These are phyloP conservation scores for Tolypocladium tropicale DNA, from an alignment of 2,329 filamentous ascomycete genomes.

Conservation along the genomic window DNA sequence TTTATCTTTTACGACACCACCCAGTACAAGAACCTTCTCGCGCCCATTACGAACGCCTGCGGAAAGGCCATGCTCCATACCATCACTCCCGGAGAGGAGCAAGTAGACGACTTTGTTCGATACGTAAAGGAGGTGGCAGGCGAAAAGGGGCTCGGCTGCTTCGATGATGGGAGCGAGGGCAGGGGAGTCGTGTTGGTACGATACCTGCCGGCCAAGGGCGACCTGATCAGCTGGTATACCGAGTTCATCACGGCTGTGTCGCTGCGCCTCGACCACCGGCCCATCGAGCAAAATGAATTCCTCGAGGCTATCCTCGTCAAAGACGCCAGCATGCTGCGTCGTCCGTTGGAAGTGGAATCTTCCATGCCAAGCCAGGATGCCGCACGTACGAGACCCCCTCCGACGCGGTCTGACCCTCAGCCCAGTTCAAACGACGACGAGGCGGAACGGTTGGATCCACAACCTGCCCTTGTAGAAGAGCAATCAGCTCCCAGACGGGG, in stretches of 20 bases:
- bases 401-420: constrained; percentile 3
- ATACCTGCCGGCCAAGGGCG: constrained; percentile 49
- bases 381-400: background rate
- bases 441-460: constrained; percentile 3
- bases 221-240: constrained; percentile 53
- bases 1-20: constrained; percentile 74
- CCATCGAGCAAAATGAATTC: constrained; percentile 85
- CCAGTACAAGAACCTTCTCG: constrained; percentile 67
- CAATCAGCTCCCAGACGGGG: constrained; percentile 12
- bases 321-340: constrained; percentile 62
- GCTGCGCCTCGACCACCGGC: constrained; percentile 63
- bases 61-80: constrained; percentile 69
- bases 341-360: constrained; percentile 47
- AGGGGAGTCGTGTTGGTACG: constrained; percentile 72
- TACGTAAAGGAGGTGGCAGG: constrained; percentile 68
- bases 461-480: constrained; percentile 3
- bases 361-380: constrained; percentile 11
- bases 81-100: constrained; percentile 52
- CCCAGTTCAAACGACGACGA: constrained; percentile 1
- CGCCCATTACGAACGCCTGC: constrained; percentile 65
- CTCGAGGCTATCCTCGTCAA: constrained; percentile 79
- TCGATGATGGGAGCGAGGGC: constrained; percentile 52
- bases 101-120: constrained; percentile 63
- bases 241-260: constrained; percentile 62
- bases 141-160: constrained; percentile 57